Evolutionary conservation across 257 asterid species (phyloP), one percentile per base, ranked within the genome.

Genomic region (Cruciata laevipes): DNA sequence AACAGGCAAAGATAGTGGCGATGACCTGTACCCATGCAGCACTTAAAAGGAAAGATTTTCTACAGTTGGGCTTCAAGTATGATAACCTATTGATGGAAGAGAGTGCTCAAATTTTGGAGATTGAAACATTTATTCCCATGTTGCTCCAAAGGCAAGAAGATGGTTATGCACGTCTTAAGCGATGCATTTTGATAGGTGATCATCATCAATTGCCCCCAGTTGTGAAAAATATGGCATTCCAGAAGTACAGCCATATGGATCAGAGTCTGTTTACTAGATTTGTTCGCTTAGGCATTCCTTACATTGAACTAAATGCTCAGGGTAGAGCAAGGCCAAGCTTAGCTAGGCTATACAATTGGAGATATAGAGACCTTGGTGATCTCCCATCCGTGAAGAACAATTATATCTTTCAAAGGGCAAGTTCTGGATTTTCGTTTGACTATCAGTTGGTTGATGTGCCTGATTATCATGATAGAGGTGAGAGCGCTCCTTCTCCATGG

Each of bases 21-120:
- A 94, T 94, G 99, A 94, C 97, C 73, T 94, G 99, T 81, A 94
- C 99, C 71, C 99, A 94, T 74, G 99, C 99, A 59, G 99, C 99
- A 65, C 95, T 94, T 63, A 94, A 94, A 75, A 77, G 99, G 76
- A 94, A 94, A 79, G 99, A 94, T 84, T 94, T 94, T 82, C 83
- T 94, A 74, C 75, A 94, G 67, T 38, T 94, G 78, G 96, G 97
- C 69, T 94, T 94, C 68, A 94, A 94, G 79, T 94, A 94, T 63
- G 99, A 94, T 81, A 94, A 94, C 79, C 77, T 94, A 75, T 71
- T 94, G 72, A 94, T 94, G 99, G 99, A 94, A 82, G 99, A 94
- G 83, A 94, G 99, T 84, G 99, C 99, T 64, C 99, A 94, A 51
- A 94, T 94, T 69, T 75, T 94, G 90, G 99, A 94, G 85, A 94